These are phyloP conservation scores for Filosporella fistucella DNA, from an alignment of 495 filamentous ascomycete genomes.

Conservation along the genomic window DNA sequence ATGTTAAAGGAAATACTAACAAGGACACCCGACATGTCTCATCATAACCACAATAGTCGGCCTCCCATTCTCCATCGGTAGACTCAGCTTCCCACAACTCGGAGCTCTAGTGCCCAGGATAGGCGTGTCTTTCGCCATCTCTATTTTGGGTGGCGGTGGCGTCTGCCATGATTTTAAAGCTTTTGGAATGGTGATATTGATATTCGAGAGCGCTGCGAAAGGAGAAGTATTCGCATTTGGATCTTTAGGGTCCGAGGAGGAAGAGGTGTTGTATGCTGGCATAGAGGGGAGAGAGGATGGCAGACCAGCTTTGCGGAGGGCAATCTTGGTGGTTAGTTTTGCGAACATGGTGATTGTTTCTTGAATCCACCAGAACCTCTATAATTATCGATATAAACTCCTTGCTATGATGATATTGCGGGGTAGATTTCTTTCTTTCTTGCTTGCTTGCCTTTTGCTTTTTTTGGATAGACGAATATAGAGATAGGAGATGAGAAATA, in stretches of 20 bases:
- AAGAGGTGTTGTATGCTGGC: slow-evolving; percentile 14
- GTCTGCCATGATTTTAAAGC: slow-evolving; percentile 42
- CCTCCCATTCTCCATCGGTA: slow-evolving; percentile 36
- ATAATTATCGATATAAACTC: too few relatives aligned
- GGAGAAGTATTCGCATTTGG: slow-evolving; percentile 15
- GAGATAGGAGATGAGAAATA: too few relatives aligned
- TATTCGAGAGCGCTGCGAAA: too few relatives aligned
- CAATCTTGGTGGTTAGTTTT: slow-evolving; percentile 42
- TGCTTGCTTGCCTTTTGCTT: too few relatives aligned
- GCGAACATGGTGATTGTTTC: slow-evolving; percentile 35
- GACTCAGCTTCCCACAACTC: slow-evolving; percentile 35
- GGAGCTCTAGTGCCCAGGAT: slow-evolving; percentile 44
- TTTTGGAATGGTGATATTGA: slow-evolving; percentile 31
- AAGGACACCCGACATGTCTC: slow-evolving; percentile 58
- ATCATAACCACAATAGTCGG: slow-evolving; percentile 52
- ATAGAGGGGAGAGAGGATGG: slow-evolving; percentile 31
- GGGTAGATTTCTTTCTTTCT: too few relatives aligned
- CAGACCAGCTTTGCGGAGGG: slow-evolving; percentile 39
- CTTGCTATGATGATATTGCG: too few relatives aligned
- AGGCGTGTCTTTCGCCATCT: slow-evolving; percentile 32
- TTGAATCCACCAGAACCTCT: too few relatives aligned
- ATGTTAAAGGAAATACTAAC: slow-evolving; percentile 28
- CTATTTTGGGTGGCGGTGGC: slow-evolving; percentile 38
- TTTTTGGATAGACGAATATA: too few relatives aligned
- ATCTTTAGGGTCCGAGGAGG: slow-evolving; percentile 21